A percentile compares a stretch with the other conserved stretches of the same genome.
Conservation (phyloP, 176 grass and related monocot genomes). For the Aegilops longissima region DNA sequence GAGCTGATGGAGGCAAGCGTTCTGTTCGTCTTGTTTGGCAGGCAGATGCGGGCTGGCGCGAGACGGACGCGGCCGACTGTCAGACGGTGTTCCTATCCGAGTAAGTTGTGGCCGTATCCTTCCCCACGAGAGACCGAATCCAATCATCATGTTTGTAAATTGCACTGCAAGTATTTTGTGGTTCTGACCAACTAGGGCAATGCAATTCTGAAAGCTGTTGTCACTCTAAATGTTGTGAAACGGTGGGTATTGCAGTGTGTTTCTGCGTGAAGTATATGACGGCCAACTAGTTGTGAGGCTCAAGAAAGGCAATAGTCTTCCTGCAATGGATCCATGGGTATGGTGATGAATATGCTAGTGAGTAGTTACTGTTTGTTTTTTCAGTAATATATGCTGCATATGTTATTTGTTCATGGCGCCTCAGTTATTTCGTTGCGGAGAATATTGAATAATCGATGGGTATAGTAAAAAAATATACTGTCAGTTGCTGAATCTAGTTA, state of each 20-base stretch:
- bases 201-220: background rate
- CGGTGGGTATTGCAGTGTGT: slow-evolving; percentile 49
- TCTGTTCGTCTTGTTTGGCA: slow-evolving; percentile 38
- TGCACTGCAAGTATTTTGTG: background rate
- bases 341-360: slow-evolving; percentile 21
- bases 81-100: slow-evolving; percentile 85
- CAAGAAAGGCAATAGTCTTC: slow-evolving; percentile 78
- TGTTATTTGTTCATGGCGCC: background rate
- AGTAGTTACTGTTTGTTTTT: slow-evolving; percentile 7
- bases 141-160: background rate
- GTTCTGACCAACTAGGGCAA: background rate
- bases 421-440: background rate
- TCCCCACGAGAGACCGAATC: background rate
- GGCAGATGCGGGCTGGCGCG: slow-evolving; percentile 77
- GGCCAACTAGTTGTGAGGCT: slow-evolving; percentile 71
- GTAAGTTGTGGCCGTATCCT: slow-evolving; percentile 43
- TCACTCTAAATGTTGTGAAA: background rate
- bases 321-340: slow-evolving; percentile 96
- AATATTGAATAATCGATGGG: background rate
- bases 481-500: background rate
- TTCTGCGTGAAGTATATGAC: slow-evolving; percentile 89
- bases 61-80: slow-evolving; percentile 73
- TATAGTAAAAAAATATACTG: no score
- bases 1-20: background rate
- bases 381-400: background rate